These are phyloP conservation scores for Rhizophlyctis rosea DNA, from an alignment of 192 early-diverging fungal species.

Conservation along the genomic window DNA sequence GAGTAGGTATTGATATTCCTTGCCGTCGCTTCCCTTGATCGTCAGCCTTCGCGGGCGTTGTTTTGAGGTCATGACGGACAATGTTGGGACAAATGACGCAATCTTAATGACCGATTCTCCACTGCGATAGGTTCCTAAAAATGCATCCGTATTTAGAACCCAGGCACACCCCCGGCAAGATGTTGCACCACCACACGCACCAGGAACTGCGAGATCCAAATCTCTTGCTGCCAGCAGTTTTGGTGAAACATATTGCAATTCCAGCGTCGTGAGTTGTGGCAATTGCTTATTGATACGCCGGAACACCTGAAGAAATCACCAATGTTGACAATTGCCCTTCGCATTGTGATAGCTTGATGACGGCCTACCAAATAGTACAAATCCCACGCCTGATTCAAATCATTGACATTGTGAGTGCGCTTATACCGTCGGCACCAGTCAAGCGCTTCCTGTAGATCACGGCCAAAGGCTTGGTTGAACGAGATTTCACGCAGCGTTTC, in stretches of 20 bases:
- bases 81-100: slow-evolving; percentile 72
- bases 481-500: slow-evolving; percentile 85
- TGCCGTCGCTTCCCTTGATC: slow-evolving; percentile 85
- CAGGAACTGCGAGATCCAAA: slow-evolving; percentile 88
- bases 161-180: too few relatives aligned
- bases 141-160: too few relatives aligned
- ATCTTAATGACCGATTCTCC: slow-evolving; percentile 84
- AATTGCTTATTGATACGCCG: slow-evolving; percentile 77
- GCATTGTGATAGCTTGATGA: too few relatives aligned
- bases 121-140: slow-evolving; percentile 72
- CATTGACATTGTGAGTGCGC: slow-evolving; percentile 70
- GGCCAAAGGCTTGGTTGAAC: slow-evolving; percentile 87
- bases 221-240: slow-evolving; percentile 76
- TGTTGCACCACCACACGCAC: too few relatives aligned
- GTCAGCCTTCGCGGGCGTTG: slow-evolving; percentile 84
- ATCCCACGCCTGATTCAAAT: slow-evolving; percentile 93
- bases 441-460: slow-evolving; percentile 79
- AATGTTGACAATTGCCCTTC: slow-evolving; percentile 5
- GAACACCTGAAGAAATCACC: slow-evolving; percentile 55
- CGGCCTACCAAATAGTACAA: slow-evolving; percentile 72
- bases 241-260: slow-evolving; percentile 88
- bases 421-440: slow-evolving; percentile 80
- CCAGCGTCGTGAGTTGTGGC: slow-evolving; percentile 74
- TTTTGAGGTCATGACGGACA: slow-evolving; percentile 88
- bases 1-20: slow-evolving; percentile 83